Evolutionary conservation across 169 alveolate species (phyloP).

Genomic region (Amoebophrya sp.): DNA sequence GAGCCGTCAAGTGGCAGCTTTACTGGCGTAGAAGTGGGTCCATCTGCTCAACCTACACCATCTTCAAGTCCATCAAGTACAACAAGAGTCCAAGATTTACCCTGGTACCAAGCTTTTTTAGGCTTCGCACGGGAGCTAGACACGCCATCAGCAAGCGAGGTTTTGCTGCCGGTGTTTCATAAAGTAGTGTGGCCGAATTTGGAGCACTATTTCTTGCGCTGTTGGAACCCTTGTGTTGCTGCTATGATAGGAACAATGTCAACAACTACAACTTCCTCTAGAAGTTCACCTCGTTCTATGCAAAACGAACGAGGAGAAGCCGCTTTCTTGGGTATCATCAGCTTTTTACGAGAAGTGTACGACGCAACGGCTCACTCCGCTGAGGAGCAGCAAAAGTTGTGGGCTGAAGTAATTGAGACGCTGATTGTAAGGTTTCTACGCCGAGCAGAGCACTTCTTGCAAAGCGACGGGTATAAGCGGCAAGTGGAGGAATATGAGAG

Average conservation of each 20-base stretch:
- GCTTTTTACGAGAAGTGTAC: not conserved
- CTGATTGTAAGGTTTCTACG: not conserved
- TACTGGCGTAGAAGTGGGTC: too few relatives aligned
- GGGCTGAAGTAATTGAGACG: not conserved
- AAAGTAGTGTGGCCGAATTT: not conserved
- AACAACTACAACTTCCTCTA: not conserved
- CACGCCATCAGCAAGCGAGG: not conserved
- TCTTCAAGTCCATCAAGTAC: too few relatives aligned
- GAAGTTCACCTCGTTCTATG: too few relatives aligned
- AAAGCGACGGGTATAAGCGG: too few relatives aligned
- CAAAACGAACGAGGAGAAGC: too few relatives aligned
- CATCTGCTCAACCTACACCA: too few relatives aligned
- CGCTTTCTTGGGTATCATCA: not conserved
- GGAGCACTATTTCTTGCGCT: not conserved
- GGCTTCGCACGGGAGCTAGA: not conserved
- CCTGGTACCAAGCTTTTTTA: not conserved
- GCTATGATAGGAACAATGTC: not conserved
- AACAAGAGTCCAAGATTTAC: too few relatives aligned
- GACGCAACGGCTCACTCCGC: not conserved
- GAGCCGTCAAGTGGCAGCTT: not conserved
- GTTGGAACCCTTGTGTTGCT: not conserved
- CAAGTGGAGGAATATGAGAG: too few relatives aligned
- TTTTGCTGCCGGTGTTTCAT: not conserved
- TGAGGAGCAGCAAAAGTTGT: not conserved
- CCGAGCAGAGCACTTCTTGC: not conserved